Evolutionary conservation across 2,329 filamentous ascomycete species (phyloP).

Genomic region (Orbilia brochopaga): DNA sequence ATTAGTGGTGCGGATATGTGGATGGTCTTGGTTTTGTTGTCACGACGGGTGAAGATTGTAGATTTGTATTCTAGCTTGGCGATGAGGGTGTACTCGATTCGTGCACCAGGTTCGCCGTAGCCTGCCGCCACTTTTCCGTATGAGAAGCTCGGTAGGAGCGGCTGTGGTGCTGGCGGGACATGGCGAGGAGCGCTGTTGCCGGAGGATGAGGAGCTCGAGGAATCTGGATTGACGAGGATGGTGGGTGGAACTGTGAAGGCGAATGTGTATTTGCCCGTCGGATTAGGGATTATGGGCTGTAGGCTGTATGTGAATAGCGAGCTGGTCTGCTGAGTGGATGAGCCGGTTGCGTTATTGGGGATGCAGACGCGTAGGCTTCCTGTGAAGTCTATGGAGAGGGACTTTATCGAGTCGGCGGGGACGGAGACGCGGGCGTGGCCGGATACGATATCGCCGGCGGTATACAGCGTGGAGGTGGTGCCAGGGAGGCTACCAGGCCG

Average conservation of each 20-base stretch:
- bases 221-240: constrained; percentile 29
- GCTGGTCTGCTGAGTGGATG: constrained; percentile 24
- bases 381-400: constrained; percentile 34
- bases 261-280: constrained; percentile 24
- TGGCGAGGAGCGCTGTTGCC: constrained; percentile 34
- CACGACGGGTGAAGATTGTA: constrained; percentile 42
- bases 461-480: constrained; percentile 9
- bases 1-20: constrained; percentile 32
- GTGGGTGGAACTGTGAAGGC: constrained; percentile 32
- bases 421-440: constrained; percentile 31
- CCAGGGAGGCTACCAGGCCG: constrained; percentile 26
- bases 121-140: constrained; percentile 9
- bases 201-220: neutral
- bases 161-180: constrained; percentile 42
- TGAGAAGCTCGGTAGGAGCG: constrained; percentile 32
- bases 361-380: constrained; percentile 21
- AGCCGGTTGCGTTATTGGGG: neutral
- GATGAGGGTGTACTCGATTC: constrained; percentile 32
- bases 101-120: constrained; percentile 8
- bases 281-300: constrained; percentile 9
- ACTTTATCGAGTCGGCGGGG: constrained; percentile 24
- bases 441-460: constrained; percentile 38
- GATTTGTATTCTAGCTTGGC: constrained; percentile 38
- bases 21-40: constrained; percentile 27
- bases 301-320: constrained; percentile 33